Evolutionary conservation across 2,329 filamentous ascomycete genomes (phyloP).

Genomic region (Ampelomyces quisqualis): DNA sequence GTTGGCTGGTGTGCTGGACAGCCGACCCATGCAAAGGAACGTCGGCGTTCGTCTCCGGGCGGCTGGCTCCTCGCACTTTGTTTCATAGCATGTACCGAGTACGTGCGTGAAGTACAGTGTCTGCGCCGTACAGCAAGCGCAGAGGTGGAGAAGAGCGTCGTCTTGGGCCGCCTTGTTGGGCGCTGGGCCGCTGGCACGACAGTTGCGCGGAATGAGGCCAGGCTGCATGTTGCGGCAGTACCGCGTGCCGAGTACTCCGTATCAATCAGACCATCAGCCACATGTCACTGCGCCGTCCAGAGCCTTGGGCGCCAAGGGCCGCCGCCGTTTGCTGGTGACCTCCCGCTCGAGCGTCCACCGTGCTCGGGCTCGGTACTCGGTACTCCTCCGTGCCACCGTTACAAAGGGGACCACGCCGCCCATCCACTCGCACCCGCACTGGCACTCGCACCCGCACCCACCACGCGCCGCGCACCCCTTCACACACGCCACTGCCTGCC

Average conservation of each 20-base stretch:
- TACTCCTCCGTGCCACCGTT: neutral
- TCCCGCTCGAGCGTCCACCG: no score
- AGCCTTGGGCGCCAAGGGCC: no score
- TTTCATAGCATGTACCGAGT: conserved; percentile 33
- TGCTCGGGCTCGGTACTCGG: neutral
- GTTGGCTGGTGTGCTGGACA: conserved; percentile 9
- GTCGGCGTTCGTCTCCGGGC: conserved; percentile 23
- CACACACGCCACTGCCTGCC: neutral
- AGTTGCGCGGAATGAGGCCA: no score
- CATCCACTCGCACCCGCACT: neutral
- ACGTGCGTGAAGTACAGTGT: no score
- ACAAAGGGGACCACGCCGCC: neutral
- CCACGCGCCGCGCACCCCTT: conserved; percentile 2
- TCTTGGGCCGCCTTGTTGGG: no score
- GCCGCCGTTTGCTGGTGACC: conserved; percentile 1
- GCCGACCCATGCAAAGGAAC: conserved; percentile 20
- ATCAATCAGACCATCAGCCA: no score
- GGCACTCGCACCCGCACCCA: conserved; percentile 11
- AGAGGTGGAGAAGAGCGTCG: conserved; percentile 20
- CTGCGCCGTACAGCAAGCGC: conserved; percentile 29
- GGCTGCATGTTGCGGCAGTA: no score
- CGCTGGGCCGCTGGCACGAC: no score
- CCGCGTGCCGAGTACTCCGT: no score
- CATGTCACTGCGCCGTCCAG: no score
- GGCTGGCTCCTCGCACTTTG: conserved; percentile 29